Percentiles rank a stretch among this genome's conserved stretches.
Evolutionary conservation across 768 basidiomycete species (phyloP).

Genomic region (Phanerochaete sordida): DNA sequence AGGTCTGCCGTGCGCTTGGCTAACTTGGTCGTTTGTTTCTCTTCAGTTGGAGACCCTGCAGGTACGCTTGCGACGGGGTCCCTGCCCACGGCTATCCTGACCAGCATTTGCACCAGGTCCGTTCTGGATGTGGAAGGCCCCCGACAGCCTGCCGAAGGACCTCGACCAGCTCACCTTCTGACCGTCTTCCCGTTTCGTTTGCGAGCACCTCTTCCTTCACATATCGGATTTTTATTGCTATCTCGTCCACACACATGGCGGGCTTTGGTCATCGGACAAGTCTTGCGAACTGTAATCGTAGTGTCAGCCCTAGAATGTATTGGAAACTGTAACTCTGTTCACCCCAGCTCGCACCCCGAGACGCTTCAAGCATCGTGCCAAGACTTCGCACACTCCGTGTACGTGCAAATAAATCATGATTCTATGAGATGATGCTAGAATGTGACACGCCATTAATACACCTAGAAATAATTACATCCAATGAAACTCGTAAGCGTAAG

Average conservation of each 20-base stretch:
- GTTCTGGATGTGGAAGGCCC: slow-evolving; percentile 70
- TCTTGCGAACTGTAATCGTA: not conserved
- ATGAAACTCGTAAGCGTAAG: not conserved
- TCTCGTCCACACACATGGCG: no score
- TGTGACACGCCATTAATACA: not conserved
- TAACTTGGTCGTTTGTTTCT: not conserved
- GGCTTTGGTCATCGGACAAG: not conserved
- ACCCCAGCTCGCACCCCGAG: no score
- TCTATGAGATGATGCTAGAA: not conserved
- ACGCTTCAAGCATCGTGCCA: not conserved
- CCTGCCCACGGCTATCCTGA: slow-evolving; percentile 1
- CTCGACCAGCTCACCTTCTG: slow-evolving; percentile 1
- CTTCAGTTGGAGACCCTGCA: slow-evolving; percentile 54
- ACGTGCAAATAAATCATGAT: not conserved
- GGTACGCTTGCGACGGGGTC: slow-evolving; percentile 37
- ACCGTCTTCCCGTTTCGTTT: not conserved
- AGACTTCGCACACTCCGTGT: not conserved
- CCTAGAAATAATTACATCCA: not conserved
- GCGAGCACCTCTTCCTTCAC: not conserved
- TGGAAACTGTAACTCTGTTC: no score
- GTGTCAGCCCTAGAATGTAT: no score
- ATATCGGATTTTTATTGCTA: not conserved
- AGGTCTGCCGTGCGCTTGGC: slow-evolving; percentile 2
- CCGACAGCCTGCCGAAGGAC: slow-evolving; percentile 20
- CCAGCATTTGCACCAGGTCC: slow-evolving; percentile 42